Evolutionary conservation across 2,329 filamentous ascomycete genomes (phyloP), one percentile per base, ranked within the genome.

Genomic region (Fusarium sp.): DNA sequence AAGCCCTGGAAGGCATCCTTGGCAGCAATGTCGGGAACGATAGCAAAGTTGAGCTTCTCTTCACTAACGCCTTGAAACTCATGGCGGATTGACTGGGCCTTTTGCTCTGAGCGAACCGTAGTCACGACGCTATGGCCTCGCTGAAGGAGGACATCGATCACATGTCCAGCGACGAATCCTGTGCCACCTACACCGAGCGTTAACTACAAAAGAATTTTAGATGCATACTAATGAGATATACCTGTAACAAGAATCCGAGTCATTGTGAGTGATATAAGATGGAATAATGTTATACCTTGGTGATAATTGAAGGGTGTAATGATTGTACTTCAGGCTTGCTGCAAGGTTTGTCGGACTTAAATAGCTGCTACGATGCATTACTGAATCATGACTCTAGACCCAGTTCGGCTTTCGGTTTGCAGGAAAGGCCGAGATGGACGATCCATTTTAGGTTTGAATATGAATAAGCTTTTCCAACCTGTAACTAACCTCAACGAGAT

Each of bases 281-380:
- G 14, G 9, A 13, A 12, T 31, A 28, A 31, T 3, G 1, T 11
- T 31, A 3, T 6, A 17, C 4, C 9, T n/a, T 22, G 3, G 26
- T n/a, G 26, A 7, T 17, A 7, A 31, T 17, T 31, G 20, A 22
- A 17, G 26, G 22, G 8, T 5, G 2, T 6, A 13, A 31, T 28
- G 22, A 2, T 22, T 11, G 6, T 15, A 7, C 20, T 5, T 7
- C 10, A 31, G 18, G 9, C 20, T 31, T 1, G n/a, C 14, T 48
- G 13, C 45, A 31, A 48, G 45, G 45, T 3, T 7, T 31, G 3
- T n/a, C 14, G 7, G 20, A 31, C 26, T 48, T 48, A 22, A 31
- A 13, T 48, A 48, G 9, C 28, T 31, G 20, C 13, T 14, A 31
- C 14, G 20, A 31, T 22, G 22, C 45, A 28, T 9, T 10, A 17